phyloP scores from a whole-genome alignment of 1,139 yeast species.

The Candida gigantensis region DNA sequence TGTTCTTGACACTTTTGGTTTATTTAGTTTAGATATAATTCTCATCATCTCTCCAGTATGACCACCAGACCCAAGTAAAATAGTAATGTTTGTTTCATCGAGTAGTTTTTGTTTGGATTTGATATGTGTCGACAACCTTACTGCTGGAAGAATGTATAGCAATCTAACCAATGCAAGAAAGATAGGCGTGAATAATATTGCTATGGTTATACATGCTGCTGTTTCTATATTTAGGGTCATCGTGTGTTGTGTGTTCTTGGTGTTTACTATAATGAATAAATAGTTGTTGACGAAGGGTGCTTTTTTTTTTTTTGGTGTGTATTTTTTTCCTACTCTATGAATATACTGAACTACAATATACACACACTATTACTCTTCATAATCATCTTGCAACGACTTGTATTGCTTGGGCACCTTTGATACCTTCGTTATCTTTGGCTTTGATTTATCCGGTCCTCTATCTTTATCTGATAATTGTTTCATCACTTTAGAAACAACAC shows the following conservation, averaged over 20 bases:
- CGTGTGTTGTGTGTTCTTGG: too few species aligned
- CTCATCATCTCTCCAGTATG: conserved; percentile 95
- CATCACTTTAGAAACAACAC: conserved; percentile 59
- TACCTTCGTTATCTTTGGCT: background rate
- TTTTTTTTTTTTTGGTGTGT: conserved; percentile 3
- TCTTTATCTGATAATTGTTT: conserved; percentile 52
- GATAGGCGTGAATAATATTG: conserved; percentile 2
- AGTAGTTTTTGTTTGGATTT: conserved; percentile 4
- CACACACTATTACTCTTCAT: conserved; percentile 8
- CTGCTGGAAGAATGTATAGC: conserved; percentile 31
- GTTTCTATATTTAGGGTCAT: conserved; percentile 6
- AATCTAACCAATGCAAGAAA: conserved; percentile 7
- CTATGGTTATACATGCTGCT: conserved; percentile 4
- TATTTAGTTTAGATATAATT: conserved; percentile 44
- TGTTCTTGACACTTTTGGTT: conserved; percentile 31
- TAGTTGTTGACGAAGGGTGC: too few species aligned
- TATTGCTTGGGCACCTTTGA: conserved; percentile 3
- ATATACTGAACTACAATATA: too few species aligned
- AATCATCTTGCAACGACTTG: conserved; percentile 6
- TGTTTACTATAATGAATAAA: too few species aligned
- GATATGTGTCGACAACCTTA: conserved; percentile 11
- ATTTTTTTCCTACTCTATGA: conserved; percentile 7
- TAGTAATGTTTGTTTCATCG: conserved; percentile 41
- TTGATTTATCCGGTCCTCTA: conserved; percentile 7
- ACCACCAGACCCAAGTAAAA: conserved; percentile 81